Percentiles rank a stretch among this genome's conserved stretches.
These are phyloP conservation scores for Hanseniaspora guilliermondii DNA, from an alignment of 805 yeast species.

Conservation along the genomic window DNA sequence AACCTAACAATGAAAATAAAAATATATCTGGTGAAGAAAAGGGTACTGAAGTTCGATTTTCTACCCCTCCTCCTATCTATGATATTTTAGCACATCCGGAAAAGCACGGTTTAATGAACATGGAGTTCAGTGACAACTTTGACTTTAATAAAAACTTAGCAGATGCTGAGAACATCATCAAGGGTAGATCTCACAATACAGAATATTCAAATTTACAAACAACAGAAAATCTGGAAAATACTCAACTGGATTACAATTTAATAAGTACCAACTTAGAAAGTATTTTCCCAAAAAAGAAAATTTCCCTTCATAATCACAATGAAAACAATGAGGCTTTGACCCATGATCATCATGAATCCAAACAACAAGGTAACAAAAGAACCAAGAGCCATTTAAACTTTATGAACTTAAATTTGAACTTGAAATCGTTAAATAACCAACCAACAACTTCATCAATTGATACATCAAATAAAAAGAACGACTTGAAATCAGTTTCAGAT, in stretches of 20 bases:
- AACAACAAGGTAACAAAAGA: background rate
- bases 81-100: constrained; percentile 10
- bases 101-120: constrained; percentile 4
- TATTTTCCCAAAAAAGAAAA: constrained; percentile 10
- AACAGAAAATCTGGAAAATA: background rate
- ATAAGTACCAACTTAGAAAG: constrained; percentile 9
- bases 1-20: background rate
- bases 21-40: background rate
- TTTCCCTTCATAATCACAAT: background rate
- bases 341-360: background rate
- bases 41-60: constrained; percentile 11
- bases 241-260: constrained; percentile 11
- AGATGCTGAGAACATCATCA: constrained; percentile 11
- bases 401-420: constrained; percentile 6
- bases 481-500: constrained; percentile 5
- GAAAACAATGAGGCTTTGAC: background rate
- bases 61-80: constrained; percentile 12
- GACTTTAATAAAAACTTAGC: background rate
- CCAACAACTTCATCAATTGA: background rate
- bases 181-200: background rate
- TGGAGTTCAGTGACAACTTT: background rate
- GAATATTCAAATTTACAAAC: background rate
- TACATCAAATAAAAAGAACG: background rate
- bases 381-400: constrained; percentile 7
- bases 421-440: background rate